phyloP scores from a whole-genome alignment of 768 basidiomycete species.

The Butyriboletus loyo region DNA sequence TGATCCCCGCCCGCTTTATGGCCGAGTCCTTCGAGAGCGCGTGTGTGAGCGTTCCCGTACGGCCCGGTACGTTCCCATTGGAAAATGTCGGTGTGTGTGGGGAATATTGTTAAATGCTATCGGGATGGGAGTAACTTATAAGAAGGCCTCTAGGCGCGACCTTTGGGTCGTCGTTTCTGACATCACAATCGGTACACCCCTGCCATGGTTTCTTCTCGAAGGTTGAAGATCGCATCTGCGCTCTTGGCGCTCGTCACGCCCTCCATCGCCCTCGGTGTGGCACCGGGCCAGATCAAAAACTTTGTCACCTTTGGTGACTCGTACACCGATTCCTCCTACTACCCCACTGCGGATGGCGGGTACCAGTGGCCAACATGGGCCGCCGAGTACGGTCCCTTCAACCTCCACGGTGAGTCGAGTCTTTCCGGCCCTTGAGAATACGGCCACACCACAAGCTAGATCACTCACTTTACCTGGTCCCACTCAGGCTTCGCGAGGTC shows the following conservation, averaged over 20 bases:
- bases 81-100: background rate
- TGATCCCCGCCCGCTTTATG: too few relatives aligned
- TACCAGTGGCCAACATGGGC: conserved; percentile 62
- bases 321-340: conserved; percentile 52
- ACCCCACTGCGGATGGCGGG: conserved; percentile 36
- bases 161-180: background rate
- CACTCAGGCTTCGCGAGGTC: conserved; percentile 46
- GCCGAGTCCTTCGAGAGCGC: too few relatives aligned
- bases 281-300: conserved; percentile 51
- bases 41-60: too few relatives aligned
- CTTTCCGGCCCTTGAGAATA: too few relatives aligned
- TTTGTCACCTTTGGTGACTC: conserved; percentile 69
- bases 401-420: conserved; percentile 40
- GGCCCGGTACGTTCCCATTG: background rate
- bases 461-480: background rate
- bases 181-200: background rate
- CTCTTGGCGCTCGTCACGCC: conserved; percentile 11
- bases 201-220: background rate
- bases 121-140: background rate
- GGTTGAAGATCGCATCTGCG: conserved; percentile 2
- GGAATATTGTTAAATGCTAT: background rate
- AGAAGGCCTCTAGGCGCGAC: background rate
- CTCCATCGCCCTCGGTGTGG: conserved; percentile 22
- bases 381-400: conserved; percentile 50
- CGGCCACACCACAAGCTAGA: too few relatives aligned